Evolutionary conservation across 805 yeast genomes (phyloP).

Genomic region (Metschnikowia gruessii): DNA sequence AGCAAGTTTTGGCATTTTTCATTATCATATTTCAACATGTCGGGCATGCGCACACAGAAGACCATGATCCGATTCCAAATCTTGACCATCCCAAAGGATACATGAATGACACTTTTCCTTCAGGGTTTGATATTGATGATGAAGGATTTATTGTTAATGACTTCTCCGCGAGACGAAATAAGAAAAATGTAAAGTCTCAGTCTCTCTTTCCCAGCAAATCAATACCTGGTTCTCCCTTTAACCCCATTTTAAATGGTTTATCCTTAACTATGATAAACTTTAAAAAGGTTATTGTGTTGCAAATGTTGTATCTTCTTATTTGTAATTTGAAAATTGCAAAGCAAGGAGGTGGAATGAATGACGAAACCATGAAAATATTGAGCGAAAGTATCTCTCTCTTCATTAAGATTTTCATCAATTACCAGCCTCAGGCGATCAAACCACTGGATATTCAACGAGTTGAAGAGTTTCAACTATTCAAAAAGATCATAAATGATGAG

Average conservation of each 20-base stretch:
- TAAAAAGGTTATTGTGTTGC: conserved; percentile 41
- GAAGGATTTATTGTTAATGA: conserved; percentile 46
- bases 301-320: conserved; percentile 41
- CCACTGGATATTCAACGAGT: conserved; percentile 21
- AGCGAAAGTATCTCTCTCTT: conserved; percentile 30
- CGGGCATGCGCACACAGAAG: conserved; percentile 18
- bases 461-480: conserved; percentile 38
- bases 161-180: conserved; percentile 39
- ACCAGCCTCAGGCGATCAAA: conserved; percentile 26
- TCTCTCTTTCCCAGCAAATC: conserved; percentile 13
- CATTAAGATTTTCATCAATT: conserved; percentile 38
- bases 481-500: conserved; percentile 39
- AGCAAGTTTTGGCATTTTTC: conserved; percentile 39
- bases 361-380: conserved; percentile 17
- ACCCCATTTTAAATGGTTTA: conserved; percentile 41
- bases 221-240: conserved; percentile 40
- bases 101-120: conserved; percentile 4
- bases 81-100: conserved; percentile 3
- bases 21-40: conserved; percentile 37
- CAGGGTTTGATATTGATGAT: conserved; percentile 41
- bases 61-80: not conserved
- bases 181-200: conserved; percentile 6
- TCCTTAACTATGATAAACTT: conserved; percentile 43
- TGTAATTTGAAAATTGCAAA: conserved; percentile 39
- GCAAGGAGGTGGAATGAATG: conserved; percentile 22